Percentiles rank a stretch among this genome's conserved stretches.
Evolutionary conservation across 305 asterid species (phyloP).

Genomic region (Fraxinus latifolia): DNA sequence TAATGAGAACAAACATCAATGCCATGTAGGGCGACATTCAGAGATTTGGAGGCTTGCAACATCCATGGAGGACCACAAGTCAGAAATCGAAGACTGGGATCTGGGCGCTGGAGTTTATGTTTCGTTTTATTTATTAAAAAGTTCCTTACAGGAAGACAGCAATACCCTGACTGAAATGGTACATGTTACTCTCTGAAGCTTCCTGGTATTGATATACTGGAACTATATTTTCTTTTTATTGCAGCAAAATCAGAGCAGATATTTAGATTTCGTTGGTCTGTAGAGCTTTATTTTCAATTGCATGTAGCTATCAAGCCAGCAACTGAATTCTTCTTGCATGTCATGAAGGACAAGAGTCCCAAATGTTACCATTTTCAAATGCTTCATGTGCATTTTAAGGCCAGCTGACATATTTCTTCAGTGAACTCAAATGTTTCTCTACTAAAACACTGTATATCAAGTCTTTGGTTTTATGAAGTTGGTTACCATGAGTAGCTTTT

Average conservation of each 20-base stretch:
- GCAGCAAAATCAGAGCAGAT: not conserved
- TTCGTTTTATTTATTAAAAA: constrained; percentile 60
- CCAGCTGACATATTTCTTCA: constrained; percentile 10
- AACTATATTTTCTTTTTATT: not conserved
- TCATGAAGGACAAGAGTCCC: not conserved
- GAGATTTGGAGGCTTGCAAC: constrained; percentile 79
- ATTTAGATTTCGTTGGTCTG: not conserved
- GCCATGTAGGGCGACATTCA: constrained; percentile 60
- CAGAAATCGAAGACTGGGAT: constrained; percentile 94
- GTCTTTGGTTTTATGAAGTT: constrained; percentile 14
- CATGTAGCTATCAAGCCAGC: constrained; percentile 5
- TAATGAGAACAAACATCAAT: constrained; percentile 8
- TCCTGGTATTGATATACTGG: constrained; percentile 2
- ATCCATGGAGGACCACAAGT: constrained; percentile 74
- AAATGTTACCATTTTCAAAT: not conserved
- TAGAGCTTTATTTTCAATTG: not conserved
- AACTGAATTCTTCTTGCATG: constrained; percentile 6
- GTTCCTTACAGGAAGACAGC: constrained; percentile 65
- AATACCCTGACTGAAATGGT: constrained; percentile 62
- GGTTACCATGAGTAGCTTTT: not conserved
- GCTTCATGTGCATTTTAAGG: not conserved
- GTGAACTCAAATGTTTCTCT: constrained; percentile 1
- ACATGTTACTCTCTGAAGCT: constrained; percentile 25
- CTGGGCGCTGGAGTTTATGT: constrained; percentile 88
- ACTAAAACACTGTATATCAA: not conserved